A percentile compares a stretch with the other conserved stretches of the same genome.
phyloP scores from a whole-genome alignment of 1,284 basidiomycete genomes.

The Apiotrichum laibachii region DNA sequence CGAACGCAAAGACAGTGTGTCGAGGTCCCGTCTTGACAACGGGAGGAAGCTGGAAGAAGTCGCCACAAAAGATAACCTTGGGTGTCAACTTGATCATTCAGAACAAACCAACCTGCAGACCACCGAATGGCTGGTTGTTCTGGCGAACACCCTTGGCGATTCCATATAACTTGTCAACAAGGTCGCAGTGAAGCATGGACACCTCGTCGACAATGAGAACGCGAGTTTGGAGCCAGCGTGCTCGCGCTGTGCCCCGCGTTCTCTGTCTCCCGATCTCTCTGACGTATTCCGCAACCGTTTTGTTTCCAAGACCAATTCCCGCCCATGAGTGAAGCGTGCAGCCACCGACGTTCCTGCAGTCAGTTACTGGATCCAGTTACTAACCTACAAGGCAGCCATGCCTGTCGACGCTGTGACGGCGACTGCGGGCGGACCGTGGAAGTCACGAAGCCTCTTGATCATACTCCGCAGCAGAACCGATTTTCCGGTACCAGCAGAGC shows the following conservation, averaged over 20 bases:
- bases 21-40: constrained; percentile 58
- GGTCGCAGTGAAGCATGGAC: constrained; percentile 60
- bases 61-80: constrained; percentile 60
- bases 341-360: constrained; percentile 61
- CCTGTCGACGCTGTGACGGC: constrained; percentile 76
- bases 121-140: constrained; percentile 72
- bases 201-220: constrained; percentile 71
- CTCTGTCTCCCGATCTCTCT: constrained; percentile 51
- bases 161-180: constrained; percentile 80
- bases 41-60: constrained; percentile 67
- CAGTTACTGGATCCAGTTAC: background rate
- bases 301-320: constrained; percentile 57
- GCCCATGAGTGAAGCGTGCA: constrained; percentile 59
- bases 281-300: constrained; percentile 46
- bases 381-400: constrained; percentile 47
- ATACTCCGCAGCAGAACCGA: constrained; percentile 83
- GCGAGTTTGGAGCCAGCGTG: constrained; percentile 58
- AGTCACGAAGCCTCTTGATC: constrained; percentile 59
- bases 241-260: constrained; percentile 29
- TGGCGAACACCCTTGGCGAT: constrained; percentile 65
- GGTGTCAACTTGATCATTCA: constrained; percentile 21
- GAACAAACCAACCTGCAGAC: constrained; percentile 66
- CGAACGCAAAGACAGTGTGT: constrained; percentile 30
- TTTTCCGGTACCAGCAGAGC: constrained; percentile 95
- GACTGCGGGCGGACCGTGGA: constrained; percentile 45